Evolutionary conservation across 441 rosid genomes (phyloP).

Genomic region (Viola pubescens): DNA sequence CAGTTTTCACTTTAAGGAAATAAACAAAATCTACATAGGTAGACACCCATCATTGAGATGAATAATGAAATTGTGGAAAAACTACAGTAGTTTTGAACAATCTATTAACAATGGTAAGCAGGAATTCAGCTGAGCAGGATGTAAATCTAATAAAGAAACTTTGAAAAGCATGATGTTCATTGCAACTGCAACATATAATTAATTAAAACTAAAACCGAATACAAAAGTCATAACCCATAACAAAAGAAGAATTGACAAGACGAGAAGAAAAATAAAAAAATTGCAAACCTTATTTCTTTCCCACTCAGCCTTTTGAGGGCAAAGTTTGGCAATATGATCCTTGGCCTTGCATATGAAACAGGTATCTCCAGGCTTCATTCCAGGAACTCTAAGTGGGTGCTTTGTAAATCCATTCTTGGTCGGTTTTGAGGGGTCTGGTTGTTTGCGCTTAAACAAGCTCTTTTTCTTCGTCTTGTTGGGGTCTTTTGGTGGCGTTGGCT

Average conservation of each 20-base stretch:
- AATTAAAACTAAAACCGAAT: no score
- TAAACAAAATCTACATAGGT: no score
- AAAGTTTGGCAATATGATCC: slow-evolving; percentile 78
- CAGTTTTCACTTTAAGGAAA: no score
- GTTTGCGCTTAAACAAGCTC: slow-evolving; percentile 58
- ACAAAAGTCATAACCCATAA: neutral
- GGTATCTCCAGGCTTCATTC: slow-evolving; percentile 94
- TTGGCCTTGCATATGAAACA: slow-evolving; percentile 73
- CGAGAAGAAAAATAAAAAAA: neutral
- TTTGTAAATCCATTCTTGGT: slow-evolving; percentile 32
- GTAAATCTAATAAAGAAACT: no score
- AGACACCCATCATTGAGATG: no score
- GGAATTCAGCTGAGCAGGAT: no score
- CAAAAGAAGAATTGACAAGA: neutral
- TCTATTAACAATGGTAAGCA: no score
- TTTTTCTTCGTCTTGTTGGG: slow-evolving; percentile 50
- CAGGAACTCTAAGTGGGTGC: slow-evolving; percentile 85
- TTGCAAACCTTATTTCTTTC: slow-evolving; percentile 69
- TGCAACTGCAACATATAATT: no score
- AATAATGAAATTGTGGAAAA: no score
- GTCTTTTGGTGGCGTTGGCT: slow-evolving; percentile 63
- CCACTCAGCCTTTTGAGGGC: slow-evolving; percentile 82
- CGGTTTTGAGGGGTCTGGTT: slow-evolving; percentile 27
- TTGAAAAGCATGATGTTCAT: no score
- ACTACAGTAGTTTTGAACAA: no score